A percentile compares a stretch with the other conserved stretches of the same genome.
Evolutionary conservation across 805 yeast genomes (phyloP).

Genomic region (Candida verbasci): DNA sequence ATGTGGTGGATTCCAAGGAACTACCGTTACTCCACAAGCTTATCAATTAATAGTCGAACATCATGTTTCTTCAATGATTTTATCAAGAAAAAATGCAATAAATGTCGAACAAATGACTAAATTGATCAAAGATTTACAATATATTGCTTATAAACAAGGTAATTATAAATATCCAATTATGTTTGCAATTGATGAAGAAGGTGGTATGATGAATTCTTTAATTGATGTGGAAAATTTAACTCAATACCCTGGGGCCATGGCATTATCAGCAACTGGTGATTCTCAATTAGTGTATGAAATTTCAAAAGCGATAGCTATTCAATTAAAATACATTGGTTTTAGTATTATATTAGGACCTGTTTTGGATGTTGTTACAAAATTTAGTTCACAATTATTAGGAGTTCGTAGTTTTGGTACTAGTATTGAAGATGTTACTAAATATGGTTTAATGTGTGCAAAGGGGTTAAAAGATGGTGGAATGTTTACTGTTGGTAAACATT

Average conservation of each 20-base stretch:
- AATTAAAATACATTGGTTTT: slow-evolving; percentile 52
- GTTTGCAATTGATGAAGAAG: slow-evolving; percentile 60
- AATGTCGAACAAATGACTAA: slow-evolving; percentile 45
- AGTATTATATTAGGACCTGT: slow-evolving; percentile 58
- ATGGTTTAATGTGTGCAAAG: slow-evolving; percentile 47
- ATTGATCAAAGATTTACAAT: slow-evolving; percentile 51
- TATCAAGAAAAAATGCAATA: slow-evolving; percentile 48
- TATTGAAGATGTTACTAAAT: slow-evolving; percentile 53
- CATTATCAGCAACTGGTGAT: slow-evolving; percentile 52
- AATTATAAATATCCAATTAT: slow-evolving; percentile 49
- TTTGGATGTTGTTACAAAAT: slow-evolving; percentile 53
- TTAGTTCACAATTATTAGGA: slow-evolving; percentile 54
- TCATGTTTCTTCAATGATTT: slow-evolving; percentile 48
- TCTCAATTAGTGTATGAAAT: slow-evolving; percentile 46
- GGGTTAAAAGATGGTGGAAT: slow-evolving; percentile 55
- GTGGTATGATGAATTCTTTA: slow-evolving; percentile 58
- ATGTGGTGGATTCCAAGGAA: slow-evolving; percentile 58
- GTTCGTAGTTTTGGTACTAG: slow-evolving; percentile 60
- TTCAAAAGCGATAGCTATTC: slow-evolving; percentile 50
- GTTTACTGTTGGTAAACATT: slow-evolving; percentile 56
- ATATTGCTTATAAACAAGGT: slow-evolving; percentile 45
- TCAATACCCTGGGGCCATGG: slow-evolving; percentile 67
- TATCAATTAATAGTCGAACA: slow-evolving; percentile 47
- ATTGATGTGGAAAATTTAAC: slow-evolving; percentile 48
- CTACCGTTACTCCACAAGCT: slow-evolving; percentile 50